phyloP scores from a whole-genome alignment of 2,329 filamentous ascomycete species.

The Fusarium decemcellulare region DNA sequence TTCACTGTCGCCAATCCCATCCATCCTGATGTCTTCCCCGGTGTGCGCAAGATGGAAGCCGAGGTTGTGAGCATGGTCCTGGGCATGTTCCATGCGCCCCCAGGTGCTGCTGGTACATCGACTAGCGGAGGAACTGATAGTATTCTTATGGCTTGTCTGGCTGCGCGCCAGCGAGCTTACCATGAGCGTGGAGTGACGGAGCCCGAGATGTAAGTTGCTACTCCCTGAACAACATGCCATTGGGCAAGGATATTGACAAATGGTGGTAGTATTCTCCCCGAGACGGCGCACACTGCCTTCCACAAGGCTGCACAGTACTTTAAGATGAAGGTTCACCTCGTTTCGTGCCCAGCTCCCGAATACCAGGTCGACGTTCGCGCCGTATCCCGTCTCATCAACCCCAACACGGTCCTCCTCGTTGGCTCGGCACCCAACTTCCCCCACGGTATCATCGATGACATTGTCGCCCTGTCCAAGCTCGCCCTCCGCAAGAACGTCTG shows the following conservation, averaged over 20 bases:
- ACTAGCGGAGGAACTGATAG: conserved; percentile 96
- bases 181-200: conserved; percentile 89
- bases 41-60: conserved; percentile 98
- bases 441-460: conserved; percentile 98
- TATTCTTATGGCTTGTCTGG: conserved; percentile 94
- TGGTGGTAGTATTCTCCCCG: conserved; percentile 82
- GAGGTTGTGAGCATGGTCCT: conserved; percentile 97
- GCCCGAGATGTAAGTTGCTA: conserved; percentile 85
- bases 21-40: conserved; percentile 98
- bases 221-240: neutral
- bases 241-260: conserved; percentile 26
- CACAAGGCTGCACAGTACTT: conserved; percentile 96
- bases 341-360: conserved; percentile 85
- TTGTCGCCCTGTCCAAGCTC: conserved; percentile 85
- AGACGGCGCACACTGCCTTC: conserved; percentile 96
- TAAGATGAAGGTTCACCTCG: conserved; percentile 93
- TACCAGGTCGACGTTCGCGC: conserved; percentile 87
- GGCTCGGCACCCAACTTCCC: conserved; percentile 98
- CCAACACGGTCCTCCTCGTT: conserved; percentile 93
- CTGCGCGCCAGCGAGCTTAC: conserved; percentile 90
- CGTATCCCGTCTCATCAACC: conserved; percentile 89
- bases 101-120: conserved; percentile 87
- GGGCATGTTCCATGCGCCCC: conserved; percentile 88
- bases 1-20: conserved; percentile 98
- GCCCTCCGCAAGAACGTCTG: conserved; percentile 85